phyloP scores from a whole-genome alignment of 345 rosid species.

The Kernera saxatilis region DNA sequence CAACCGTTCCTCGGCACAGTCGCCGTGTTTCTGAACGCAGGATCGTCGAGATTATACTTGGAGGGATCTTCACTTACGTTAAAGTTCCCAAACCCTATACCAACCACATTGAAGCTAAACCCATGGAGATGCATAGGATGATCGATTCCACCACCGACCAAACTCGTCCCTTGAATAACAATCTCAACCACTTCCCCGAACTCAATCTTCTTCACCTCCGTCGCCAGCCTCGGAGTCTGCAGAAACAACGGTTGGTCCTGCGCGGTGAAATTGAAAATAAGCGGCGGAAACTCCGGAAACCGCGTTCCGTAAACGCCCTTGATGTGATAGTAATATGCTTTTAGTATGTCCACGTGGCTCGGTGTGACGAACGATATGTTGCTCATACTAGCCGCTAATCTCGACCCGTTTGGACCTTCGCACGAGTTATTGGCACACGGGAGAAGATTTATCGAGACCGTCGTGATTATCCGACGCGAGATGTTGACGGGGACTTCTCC shows the following conservation, averaged over 20 bases:
- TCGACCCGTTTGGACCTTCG: slow-evolving; percentile 24
- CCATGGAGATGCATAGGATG: slow-evolving; percentile 33
- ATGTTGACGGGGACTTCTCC: neutral
- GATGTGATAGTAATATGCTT: slow-evolving; percentile 17
- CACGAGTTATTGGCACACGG: slow-evolving; percentile 20
- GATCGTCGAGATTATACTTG: slow-evolving; percentile 15
- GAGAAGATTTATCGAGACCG: slow-evolving; percentile 28
- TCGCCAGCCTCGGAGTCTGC: slow-evolving; percentile 19
- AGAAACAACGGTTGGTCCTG: slow-evolving; percentile 6
- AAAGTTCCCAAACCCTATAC: slow-evolving; percentile 20
- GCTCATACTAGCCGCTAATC: slow-evolving; percentile 22
- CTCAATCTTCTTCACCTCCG: slow-evolving; percentile 7
- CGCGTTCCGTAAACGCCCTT: slow-evolving; percentile 15
- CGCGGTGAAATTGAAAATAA: slow-evolving; percentile 23
- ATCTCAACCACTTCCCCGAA: slow-evolving; percentile 14
- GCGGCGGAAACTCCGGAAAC: slow-evolving; percentile 35
- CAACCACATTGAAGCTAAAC: slow-evolving; percentile 14
- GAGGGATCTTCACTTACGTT: slow-evolving; percentile 10
- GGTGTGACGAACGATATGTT: slow-evolving; percentile 29
- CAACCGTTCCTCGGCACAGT: slow-evolving; percentile 25
- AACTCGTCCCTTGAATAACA: slow-evolving; percentile 24
- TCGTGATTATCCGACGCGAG: slow-evolving; percentile 23
- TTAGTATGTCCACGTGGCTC: slow-evolving; percentile 20
- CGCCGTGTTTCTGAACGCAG: slow-evolving; percentile 16
- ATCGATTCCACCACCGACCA: slow-evolving; percentile 13